Evolutionary conservation across 371 early-diverging fungal genomes (phyloP).

Genomic region (Lichtheimia ramosa): DNA sequence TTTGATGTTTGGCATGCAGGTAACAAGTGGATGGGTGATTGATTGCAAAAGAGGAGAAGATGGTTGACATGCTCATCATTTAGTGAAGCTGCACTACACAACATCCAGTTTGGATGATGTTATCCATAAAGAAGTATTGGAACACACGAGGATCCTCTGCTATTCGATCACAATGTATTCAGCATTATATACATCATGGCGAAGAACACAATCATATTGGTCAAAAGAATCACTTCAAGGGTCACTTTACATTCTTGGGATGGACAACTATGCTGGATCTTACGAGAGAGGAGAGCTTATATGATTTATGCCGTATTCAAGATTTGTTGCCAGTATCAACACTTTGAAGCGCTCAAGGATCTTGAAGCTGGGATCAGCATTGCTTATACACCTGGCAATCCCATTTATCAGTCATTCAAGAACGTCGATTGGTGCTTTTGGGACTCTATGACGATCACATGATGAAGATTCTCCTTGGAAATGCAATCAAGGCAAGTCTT

Average conservation of each 20-base stretch:
- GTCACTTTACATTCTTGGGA: too few relatives aligned
- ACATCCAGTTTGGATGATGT: constrained; percentile 10
- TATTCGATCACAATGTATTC: too few relatives aligned
- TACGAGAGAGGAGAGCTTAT: constrained; percentile 35
- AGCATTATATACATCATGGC: too few relatives aligned
- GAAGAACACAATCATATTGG: too few relatives aligned
- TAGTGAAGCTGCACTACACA: constrained; percentile 36
- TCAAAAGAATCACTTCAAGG: too few relatives aligned
- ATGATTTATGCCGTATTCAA: constrained; percentile 33
- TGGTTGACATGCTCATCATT: constrained; percentile 27
- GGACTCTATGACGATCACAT: too few relatives aligned
- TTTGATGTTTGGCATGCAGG: too few relatives aligned
- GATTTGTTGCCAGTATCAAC: constrained; percentile 33
- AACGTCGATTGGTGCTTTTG: constrained; percentile 26
- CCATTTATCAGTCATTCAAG: constrained; percentile 36
- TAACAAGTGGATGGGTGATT: constrained; percentile 33
- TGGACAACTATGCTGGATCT: constrained; percentile 30
- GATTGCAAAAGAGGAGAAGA: constrained; percentile 22
- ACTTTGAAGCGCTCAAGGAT: constrained; percentile 18
- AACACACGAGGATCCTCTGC: too few relatives aligned
- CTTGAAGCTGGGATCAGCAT: constrained; percentile 11
- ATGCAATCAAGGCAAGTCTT: too few relatives aligned
- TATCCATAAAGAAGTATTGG: too few relatives aligned
- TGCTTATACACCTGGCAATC: constrained; percentile 33
- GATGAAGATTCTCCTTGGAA: too few relatives aligned